A percentile compares a stretch with the other conserved stretches of the same genome.
These are phyloP conservation scores for Suhomyces vadensis DNA, from an alignment of 805 yeast species.

Conservation along the genomic window DNA sequence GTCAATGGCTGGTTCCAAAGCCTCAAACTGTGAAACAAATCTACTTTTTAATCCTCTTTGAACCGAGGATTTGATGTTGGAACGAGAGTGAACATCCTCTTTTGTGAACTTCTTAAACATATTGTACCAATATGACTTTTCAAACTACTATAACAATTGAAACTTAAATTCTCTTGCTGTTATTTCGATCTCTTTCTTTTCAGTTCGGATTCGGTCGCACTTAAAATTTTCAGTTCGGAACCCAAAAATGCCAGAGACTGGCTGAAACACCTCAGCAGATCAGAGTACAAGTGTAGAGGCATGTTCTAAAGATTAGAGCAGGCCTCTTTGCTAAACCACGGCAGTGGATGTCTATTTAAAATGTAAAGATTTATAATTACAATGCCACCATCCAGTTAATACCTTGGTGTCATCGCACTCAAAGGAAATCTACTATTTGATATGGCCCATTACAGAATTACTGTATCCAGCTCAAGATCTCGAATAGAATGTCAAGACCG, in stretches of 20 bases:
- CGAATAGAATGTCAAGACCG: conserved; percentile 31
- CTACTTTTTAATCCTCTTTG: conserved; percentile 83
- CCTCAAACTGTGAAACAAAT: conserved; percentile 70
- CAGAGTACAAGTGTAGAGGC: too few species aligned
- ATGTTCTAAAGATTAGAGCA: too few species aligned
- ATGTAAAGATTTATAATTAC: conserved; percentile 49
- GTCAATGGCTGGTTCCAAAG: conserved; percentile 75
- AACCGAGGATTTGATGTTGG: conserved; percentile 92
- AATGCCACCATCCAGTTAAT: conserved; percentile 41
- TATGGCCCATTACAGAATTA: conserved; percentile 40
- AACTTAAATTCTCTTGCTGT: background rate
- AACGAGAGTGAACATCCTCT: conserved; percentile 86
- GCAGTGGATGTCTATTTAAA: background rate
- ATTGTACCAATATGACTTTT: background rate
- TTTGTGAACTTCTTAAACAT: conserved; percentile 69
- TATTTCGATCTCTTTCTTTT: background rate
- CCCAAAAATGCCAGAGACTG: background rate
- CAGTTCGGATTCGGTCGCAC: background rate
- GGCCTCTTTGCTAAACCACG: background rate
- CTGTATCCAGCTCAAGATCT: conserved; percentile 50
- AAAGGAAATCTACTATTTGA: conserved; percentile 38
- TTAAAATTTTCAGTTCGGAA: background rate
- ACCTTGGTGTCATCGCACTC: conserved; percentile 49
- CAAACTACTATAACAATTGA: background rate
- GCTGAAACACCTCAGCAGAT: too few species aligned